Conservation (phyloP, 306 rosid species). For the Delonix regia region DNA sequence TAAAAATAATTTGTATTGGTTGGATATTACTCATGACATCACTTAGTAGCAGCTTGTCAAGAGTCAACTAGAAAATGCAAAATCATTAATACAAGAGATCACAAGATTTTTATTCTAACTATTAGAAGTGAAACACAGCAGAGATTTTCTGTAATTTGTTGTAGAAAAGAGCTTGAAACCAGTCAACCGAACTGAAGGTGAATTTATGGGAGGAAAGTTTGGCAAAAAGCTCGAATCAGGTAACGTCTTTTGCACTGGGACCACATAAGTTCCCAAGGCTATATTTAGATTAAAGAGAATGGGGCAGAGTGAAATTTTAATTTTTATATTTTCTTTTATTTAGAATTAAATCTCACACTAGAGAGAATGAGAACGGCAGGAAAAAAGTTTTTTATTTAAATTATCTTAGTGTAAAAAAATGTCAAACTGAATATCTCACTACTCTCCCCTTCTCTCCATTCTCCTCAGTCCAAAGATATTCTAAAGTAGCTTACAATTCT, state of each 20-base stretch:
- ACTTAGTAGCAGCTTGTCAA: conserved; percentile 20
- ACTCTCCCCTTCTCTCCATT: background rate
- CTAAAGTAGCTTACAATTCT: background rate
- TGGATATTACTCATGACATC: background rate
- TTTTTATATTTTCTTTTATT: background rate
- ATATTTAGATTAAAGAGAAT: background rate
- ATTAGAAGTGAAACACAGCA: background rate
- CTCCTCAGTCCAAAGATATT: background rate
- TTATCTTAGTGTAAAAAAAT: background rate
- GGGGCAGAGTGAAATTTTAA: background rate
- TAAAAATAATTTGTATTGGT: background rate
- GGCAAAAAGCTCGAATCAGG: background rate
- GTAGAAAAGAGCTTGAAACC: background rate
- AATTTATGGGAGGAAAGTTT: background rate
- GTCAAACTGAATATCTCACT: background rate
- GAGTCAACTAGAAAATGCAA: background rate
- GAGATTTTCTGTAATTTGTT: background rate
- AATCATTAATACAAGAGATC: background rate
- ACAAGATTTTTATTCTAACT: background rate
- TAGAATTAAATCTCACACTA: background rate
- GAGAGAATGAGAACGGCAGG: background rate
- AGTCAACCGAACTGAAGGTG: background rate
- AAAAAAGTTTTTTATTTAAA: background rate
- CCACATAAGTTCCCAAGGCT: background rate
- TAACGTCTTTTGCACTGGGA: background rate